A percentile compares a stretch with the other conserved stretches of the same genome.
Conservation (phyloP, 345 rosid genomes). For the Lenwebbia sp. region DNA sequence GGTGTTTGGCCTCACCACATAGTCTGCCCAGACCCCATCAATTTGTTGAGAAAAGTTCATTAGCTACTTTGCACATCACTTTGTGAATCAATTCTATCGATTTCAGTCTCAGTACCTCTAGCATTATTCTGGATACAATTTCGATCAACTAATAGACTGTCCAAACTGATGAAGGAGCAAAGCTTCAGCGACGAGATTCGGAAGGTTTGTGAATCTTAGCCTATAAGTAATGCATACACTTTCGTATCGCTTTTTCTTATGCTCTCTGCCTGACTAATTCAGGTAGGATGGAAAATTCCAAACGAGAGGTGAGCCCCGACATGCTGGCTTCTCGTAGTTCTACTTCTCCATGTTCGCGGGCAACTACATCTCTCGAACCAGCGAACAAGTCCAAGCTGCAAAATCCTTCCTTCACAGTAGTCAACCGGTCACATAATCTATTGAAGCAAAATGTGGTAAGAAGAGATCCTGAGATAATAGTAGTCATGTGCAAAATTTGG, state of each 20-base stretch:
- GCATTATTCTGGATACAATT: not conserved
- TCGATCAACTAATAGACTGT: not conserved
- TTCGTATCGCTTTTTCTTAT: too few species aligned
- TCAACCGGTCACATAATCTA: not conserved
- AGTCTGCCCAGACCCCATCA: too few species aligned
- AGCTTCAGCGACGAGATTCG: not conserved
- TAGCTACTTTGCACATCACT: too few species aligned
- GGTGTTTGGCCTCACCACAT: too few species aligned
- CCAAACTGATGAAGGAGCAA: not conserved
- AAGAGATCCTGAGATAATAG: too few species aligned
- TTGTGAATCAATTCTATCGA: too few species aligned
- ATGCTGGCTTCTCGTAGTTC: too few species aligned
- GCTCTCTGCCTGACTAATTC: not conserved
- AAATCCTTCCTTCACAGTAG: not conserved
- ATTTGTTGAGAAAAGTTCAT: too few species aligned
- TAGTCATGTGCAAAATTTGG: too few species aligned
- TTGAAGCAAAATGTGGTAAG: not conserved
- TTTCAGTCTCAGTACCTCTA: too few species aligned
- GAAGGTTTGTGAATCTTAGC: not conserved
- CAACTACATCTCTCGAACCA: not conserved
- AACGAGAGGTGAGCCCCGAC: not conserved
- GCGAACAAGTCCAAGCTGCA: not conserved
- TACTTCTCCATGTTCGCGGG: fast-evolving
- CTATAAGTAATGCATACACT: not conserved
- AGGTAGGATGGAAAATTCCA: not conserved